Percentiles rank a stretch among this genome's conserved stretches.
Conservation (phyloP, 352 stramenopile genomes). For the Globisporangium apiculatum region DNA sequence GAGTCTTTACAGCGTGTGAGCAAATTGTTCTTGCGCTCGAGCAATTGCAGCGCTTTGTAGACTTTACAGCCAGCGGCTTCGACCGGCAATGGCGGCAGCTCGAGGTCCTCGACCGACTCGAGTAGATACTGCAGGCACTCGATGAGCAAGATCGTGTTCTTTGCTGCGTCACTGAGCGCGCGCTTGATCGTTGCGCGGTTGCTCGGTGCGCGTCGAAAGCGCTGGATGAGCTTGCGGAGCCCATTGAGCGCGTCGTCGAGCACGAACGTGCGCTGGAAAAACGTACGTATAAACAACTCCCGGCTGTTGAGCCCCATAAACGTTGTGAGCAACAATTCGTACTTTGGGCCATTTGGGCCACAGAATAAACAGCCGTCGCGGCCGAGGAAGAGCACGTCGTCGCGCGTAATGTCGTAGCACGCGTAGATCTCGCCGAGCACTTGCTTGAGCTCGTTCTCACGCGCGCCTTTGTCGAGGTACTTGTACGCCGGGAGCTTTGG, state of each 20-base stretch:
- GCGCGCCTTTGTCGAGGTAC: constrained; percentile 96
- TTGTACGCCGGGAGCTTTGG: constrained; percentile 94
- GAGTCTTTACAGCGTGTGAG: constrained; percentile 90
- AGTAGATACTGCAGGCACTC: constrained; percentile 95
- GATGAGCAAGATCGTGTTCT: constrained; percentile 95
- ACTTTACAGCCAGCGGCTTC: constrained; percentile 63
- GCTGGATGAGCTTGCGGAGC: constrained; percentile 82
- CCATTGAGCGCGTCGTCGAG: constrained; percentile 91
- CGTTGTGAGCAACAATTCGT: constrained; percentile 93
- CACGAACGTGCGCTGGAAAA: constrained; percentile 94
- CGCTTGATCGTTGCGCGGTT: constrained; percentile 78
- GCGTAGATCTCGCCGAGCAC: constrained; percentile 93
- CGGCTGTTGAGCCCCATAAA: constrained; percentile 96
- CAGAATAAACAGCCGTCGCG: constrained; percentile 91
- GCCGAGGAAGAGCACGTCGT: constrained; percentile 95
- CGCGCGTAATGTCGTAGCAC: constrained; percentile 94
- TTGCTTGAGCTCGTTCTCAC: constrained; percentile 97
- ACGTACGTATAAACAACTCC: constrained; percentile 98
- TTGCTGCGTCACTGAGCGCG: constrained; percentile 87
- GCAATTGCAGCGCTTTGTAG: constrained; percentile 91
- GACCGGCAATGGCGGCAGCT: constrained; percentile 43
- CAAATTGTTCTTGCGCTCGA: constrained; percentile 86
- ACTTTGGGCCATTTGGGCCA: constrained; percentile 91
- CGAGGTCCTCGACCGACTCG: constrained; percentile 91
- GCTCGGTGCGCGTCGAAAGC: constrained; percentile 79